Evolutionary conservation across 805 yeast species (phyloP), one percentile per base, ranked within the genome.

Genomic region (Kuraishia molischiana): DNA sequence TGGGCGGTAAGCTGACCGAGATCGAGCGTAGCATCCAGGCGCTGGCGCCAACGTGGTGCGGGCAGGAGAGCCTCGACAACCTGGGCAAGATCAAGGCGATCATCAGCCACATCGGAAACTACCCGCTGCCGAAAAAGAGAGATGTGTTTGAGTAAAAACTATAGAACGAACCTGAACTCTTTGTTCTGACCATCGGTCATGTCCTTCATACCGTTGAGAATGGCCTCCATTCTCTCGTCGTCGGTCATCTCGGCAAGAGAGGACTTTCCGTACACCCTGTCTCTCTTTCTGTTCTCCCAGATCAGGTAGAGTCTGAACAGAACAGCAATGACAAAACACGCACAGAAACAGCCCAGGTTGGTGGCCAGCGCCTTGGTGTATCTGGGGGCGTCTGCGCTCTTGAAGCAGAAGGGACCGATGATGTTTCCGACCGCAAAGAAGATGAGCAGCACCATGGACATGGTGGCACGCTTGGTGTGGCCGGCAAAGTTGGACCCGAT

Each of bases 341-440:
- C 41, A 62, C 60, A 45, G 69, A 69, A 5, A 61, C 68, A 33
- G 62, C 32, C 38, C 38, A 37, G 56, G 35, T 72, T 70, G 4
- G 79, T 64, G 1, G 66, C 71, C 20, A 37, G 20, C n/a, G 35
- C 28, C 34, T 29, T 17, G 40, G 53, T 57, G 48, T 80, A 83
- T 30, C 55, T 50, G 5, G 87, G 87, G n/a, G 74, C 77, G 41
- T 79, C 67, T 11, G 56, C 45, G 0, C 69, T 56, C 41, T 62
- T 66, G 60, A 83, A 83, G 15, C 82, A 67, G 55, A 79, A 86
- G 4, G 92, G 87, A 2, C 89, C 90, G 40, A 79, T 69, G 29
- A 81, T 61, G 53, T 79, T 77, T 13, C 85, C 84, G 33, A 74
- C 70, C 30, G 84, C 75, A 52, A 79, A 83, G 4, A 76, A 80